Conservation (phyloP, 1,139 yeast genomes). For the Hansenula lynferdii region DNA sequence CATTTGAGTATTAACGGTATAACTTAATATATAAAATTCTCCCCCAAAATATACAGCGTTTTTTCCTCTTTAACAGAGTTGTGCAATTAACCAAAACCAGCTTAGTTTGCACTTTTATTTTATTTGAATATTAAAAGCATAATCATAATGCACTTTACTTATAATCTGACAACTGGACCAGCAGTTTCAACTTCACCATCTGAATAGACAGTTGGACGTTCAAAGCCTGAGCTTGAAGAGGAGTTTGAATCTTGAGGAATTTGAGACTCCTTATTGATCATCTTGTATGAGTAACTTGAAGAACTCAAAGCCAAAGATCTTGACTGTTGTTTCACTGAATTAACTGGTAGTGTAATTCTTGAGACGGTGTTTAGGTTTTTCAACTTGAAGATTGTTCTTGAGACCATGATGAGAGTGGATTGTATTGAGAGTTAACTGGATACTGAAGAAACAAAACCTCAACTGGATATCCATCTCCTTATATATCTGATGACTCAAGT, state of each 20-base stretch:
- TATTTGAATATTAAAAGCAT: too few species aligned
- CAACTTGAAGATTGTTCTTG: slow-evolving; percentile 4
- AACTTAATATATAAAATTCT: too few species aligned
- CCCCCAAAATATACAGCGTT: too few species aligned
- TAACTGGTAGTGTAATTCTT: slow-evolving; percentile 11
- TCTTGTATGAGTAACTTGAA: slow-evolving; percentile 13
- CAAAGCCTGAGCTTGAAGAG: slow-evolving; percentile 2
- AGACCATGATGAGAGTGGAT: slow-evolving; percentile 7
- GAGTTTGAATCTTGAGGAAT: slow-evolving; percentile 4
- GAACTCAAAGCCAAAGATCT: slow-evolving; percentile 12
- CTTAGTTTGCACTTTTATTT: too few species aligned
- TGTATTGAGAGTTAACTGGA: background rate
- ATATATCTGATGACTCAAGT: background rate
- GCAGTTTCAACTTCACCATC: slow-evolving; percentile 26
- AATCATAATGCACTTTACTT: background rate
- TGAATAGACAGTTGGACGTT: slow-evolving; percentile 22
- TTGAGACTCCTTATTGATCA: slow-evolving; percentile 17
- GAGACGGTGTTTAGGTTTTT: slow-evolving; percentile 23
- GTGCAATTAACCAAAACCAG: too few species aligned
- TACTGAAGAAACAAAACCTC: background rate
- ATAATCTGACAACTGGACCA: slow-evolving; percentile 22
- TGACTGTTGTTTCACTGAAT: slow-evolving; percentile 2
- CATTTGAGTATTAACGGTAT: background rate
- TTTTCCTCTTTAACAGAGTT: too few species aligned
- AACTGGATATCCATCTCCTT: background rate